A percentile compares a stretch with the other conserved stretches of the same genome.
Evolutionary conservation across 2,329 filamentous ascomycete genomes (phyloP).

Genomic region (Diaporthe sp.): DNA sequence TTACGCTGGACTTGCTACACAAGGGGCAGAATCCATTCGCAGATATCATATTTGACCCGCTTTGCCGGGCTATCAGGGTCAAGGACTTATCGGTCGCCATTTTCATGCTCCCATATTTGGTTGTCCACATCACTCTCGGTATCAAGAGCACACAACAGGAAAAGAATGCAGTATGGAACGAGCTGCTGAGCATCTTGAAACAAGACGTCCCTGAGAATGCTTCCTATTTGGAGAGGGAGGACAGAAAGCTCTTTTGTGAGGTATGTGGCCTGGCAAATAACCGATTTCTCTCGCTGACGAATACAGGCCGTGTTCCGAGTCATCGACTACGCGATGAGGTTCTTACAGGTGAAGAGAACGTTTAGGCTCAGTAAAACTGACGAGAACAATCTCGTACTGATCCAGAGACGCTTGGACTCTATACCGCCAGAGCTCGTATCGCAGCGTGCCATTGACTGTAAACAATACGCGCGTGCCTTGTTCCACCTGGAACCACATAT

Average conservation of each 20-base stretch:
- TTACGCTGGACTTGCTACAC: conserved; percentile 86
- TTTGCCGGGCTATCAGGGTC: conserved; percentile 85
- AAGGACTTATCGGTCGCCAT: conserved; percentile 89
- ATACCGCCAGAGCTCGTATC: conserved; percentile 84
- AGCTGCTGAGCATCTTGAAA: conserved; percentile 81
- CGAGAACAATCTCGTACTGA: conserved; percentile 63
- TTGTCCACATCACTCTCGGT: conserved; percentile 85
- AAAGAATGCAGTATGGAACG: conserved; percentile 74
- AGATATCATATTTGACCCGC: conserved; percentile 82
- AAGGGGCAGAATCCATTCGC: conserved; percentile 82
- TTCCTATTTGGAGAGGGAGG: conserved; percentile 75
- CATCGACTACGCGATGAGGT: conserved; percentile 91
- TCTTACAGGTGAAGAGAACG: conserved; percentile 82
- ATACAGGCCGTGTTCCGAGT: conserved; percentile 86
- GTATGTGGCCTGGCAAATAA: conserved; percentile 60
- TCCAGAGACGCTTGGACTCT: conserved; percentile 65
- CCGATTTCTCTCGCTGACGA: conserved; percentile 42
- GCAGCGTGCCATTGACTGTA: conserved; percentile 90
- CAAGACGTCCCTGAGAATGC: conserved; percentile 66
- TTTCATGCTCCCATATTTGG: conserved; percentile 90
- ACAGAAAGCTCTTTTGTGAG: conserved; percentile 88
- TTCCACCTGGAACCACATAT: conserved; percentile 93
- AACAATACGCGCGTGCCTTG: conserved; percentile 90
- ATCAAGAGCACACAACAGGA: conserved; percentile 72
- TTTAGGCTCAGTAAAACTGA: conserved; percentile 54